Conservation (phyloP, 2,329 filamentous ascomycete genomes). For the Botryosphaeria agaves region DNA sequence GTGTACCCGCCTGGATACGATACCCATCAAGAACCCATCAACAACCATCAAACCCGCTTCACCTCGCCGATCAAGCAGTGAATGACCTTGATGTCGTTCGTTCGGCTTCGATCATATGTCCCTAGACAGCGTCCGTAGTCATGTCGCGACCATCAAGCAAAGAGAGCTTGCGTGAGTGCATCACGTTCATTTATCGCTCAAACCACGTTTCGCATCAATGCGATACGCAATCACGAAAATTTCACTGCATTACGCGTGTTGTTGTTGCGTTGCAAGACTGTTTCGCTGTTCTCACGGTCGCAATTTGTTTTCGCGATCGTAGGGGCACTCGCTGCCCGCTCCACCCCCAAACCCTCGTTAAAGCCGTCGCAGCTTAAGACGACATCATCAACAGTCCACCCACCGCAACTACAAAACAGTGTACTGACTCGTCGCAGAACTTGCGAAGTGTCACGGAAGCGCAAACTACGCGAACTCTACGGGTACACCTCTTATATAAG, state of each 20-base stretch:
- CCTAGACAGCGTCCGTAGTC: constrained; percentile 25
- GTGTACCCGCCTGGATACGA: too few species aligned
- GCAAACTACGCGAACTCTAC: constrained; percentile 79
- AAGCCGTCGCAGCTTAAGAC: too few species aligned
- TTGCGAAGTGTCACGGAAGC: constrained; percentile 65
- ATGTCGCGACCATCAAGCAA: constrained; percentile 19
- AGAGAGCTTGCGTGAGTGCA: constrained; percentile 26
- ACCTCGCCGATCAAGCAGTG: too few species aligned
- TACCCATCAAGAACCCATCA: too few species aligned
- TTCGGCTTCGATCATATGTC: constrained; percentile 26
- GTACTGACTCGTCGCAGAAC: constrained; percentile 22
- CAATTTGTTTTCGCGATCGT: constrained; percentile 12
- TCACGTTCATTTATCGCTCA: background rate
- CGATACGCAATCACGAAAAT: too few species aligned
- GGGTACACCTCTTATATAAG: constrained; percentile 13
- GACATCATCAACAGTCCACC: too few species aligned
- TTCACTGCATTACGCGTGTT: background rate
- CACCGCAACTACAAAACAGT: constrained; percentile 21
- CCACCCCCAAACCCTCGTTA: too few species aligned
- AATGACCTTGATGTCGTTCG: constrained; percentile 31
- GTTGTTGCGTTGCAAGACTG: background rate
- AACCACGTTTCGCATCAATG: background rate
- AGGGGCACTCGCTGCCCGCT: too few species aligned
- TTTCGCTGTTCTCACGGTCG: constrained; percentile 12
- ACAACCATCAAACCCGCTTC: too few species aligned